phyloP scores from a whole-genome alignment of 768 basidiomycete species.

The Phlebiopsis gigantea region DNA sequence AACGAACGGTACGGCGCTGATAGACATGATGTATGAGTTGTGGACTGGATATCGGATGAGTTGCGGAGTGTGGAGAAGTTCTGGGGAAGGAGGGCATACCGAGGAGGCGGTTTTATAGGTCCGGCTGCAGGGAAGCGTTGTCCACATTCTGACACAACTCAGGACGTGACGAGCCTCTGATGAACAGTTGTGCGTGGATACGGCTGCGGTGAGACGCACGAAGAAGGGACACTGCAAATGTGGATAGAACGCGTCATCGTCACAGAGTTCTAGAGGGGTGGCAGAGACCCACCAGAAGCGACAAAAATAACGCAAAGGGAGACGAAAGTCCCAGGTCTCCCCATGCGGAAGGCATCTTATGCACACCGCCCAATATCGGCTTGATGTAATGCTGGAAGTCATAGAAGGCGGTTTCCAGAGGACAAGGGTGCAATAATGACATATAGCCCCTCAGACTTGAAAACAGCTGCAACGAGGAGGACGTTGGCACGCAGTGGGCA shows the following conservation, averaged over 20 bases:
- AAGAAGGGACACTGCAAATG: not conserved
- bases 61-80: not conserved
- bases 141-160: not conserved
- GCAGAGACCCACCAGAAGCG: not conserved
- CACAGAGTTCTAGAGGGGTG: not conserved
- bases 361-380: slow-evolving; percentile 3
- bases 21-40: not conserved
- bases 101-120: not conserved
- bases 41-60: not conserved
- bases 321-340: not conserved
- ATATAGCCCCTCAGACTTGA: no score
- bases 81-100: not conserved
- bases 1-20: slow-evolving; percentile 38
- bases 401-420: not conserved
- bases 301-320: not conserved
- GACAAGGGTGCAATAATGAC: no score
- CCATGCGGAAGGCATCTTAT: not conserved
- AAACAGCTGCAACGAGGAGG: no score
- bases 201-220: not conserved
- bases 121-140: not conserved
- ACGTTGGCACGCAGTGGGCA: no score
- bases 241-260: not conserved
- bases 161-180: not conserved
- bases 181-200: not conserved
- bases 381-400: not conserved